These are phyloP conservation scores for Agrocybe praecox DNA, from an alignment of 768 basidiomycete genomes.

Conservation along the genomic window DNA sequence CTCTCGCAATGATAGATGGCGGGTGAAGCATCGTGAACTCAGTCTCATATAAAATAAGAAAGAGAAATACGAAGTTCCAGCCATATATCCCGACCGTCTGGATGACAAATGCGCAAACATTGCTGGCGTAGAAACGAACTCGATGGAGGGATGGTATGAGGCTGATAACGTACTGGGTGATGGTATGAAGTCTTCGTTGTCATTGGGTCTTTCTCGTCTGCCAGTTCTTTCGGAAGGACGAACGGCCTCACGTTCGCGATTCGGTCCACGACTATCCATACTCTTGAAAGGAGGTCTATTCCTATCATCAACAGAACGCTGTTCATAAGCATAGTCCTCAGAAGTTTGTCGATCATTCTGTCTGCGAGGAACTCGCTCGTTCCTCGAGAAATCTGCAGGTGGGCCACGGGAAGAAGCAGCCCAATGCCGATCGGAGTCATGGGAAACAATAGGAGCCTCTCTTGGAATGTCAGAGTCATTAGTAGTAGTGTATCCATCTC, in stretches of 20 bases:
- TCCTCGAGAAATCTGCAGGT: conserved; percentile 20
- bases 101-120: conserved; percentile 19
- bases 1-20: conserved; percentile 18
- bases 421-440: conserved; percentile 27
- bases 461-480: conserved; percentile 25
- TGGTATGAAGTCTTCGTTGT: conserved; percentile 35
- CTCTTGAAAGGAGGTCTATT: conserved; percentile 20
- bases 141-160: conserved; percentile 46
- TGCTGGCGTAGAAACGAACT: conserved; percentile 14
- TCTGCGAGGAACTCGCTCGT: conserved; percentile 21
- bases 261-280: conserved; percentile 25
- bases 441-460: conserved; percentile 19
- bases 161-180: conserved; percentile 68
- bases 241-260: conserved; percentile 28
- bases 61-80: conserved; percentile 25
- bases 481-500: conserved; percentile 29
- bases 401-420: conserved; percentile 18
- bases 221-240: conserved; percentile 19
- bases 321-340: conserved; percentile 6
- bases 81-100: conserved; percentile 21
- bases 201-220: conserved; percentile 27
- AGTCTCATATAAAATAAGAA: conserved; percentile 18
- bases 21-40: conserved; percentile 18
- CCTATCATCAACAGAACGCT: conserved; percentile 21
- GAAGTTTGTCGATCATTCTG: conserved; percentile 14